phyloP scores from a whole-genome alignment of 148 eudicot species.

The Persicaria maculosa region DNA sequence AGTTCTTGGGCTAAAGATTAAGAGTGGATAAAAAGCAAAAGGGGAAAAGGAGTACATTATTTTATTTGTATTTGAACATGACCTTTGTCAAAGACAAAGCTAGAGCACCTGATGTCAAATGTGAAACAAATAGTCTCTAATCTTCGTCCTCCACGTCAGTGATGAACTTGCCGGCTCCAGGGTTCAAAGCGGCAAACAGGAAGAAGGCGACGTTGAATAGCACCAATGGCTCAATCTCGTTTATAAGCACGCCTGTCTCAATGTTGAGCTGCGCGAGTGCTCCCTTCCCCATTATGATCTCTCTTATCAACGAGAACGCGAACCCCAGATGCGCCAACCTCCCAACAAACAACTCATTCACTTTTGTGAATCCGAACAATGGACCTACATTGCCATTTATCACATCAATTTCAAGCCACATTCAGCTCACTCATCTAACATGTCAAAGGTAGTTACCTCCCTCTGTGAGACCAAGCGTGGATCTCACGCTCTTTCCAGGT shows the following conservation, averaged over 20 bases:
- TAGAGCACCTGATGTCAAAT: too few relatives aligned
- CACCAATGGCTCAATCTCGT: constrained; percentile 72
- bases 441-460: constrained; percentile 16
- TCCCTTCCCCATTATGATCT: constrained; percentile 85
- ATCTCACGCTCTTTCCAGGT: constrained; percentile 62
- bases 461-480: constrained; percentile 66
- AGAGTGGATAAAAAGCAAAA: too few relatives aligned
- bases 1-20: too few relatives aligned
- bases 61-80: too few relatives aligned
- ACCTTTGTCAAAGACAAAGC: too few relatives aligned
- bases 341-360: constrained; percentile 88
- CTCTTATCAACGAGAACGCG: constrained; percentile 86
- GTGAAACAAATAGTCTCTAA: neutral
- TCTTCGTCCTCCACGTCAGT: constrained; percentile 63
- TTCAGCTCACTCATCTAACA: too few relatives aligned
- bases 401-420: too few relatives aligned
- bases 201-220: constrained; percentile 71
- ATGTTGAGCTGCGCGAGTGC: constrained; percentile 63
- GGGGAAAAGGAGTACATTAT: too few relatives aligned
- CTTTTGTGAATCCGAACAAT: neutral
- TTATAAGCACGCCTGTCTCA: constrained; percentile 31
- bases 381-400: too few relatives aligned
- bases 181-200: constrained; percentile 88
- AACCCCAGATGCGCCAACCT: constrained; percentile 82
- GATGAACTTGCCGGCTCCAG: constrained; percentile 84